Evolutionary conservation across 2,329 filamentous ascomycete genomes (phyloP).

Genomic region (Metarhizium guizhouense): DNA sequence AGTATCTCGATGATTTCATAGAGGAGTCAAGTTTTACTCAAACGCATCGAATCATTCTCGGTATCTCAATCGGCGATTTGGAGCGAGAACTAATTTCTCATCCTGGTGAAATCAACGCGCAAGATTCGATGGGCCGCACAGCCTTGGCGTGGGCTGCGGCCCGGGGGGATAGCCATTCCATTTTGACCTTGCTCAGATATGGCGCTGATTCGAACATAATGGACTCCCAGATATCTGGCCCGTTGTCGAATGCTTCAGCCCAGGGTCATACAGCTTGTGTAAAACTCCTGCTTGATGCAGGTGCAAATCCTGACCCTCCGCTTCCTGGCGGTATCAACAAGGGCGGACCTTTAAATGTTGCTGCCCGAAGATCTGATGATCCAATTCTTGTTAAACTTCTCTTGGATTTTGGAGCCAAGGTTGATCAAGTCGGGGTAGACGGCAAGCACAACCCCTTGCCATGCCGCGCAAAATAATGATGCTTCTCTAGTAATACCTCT

Average conservation of each 20-base stretch:
- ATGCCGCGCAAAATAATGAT: conserved; percentile 21
- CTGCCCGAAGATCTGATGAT: conserved; percentile 20
- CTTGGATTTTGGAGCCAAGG: conserved; percentile 23
- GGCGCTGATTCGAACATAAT: conserved; percentile 13
- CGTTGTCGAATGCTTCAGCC: conserved; percentile 13
- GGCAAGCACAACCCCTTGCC: conserved; percentile 21
- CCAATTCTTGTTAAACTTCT: conserved; percentile 17
- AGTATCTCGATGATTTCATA: conserved; percentile 12
- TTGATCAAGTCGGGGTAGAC: conserved; percentile 22
- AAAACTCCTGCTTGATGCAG: conserved; percentile 12
- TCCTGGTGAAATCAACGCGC: conserved; percentile 7
- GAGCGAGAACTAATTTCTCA: conserved; percentile 8
- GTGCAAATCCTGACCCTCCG: conserved; percentile 15
- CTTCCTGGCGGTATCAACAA: conserved; percentile 16
- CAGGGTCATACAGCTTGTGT: conserved; percentile 11
- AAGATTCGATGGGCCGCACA: conserved; percentile 13
- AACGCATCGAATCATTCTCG: conserved; percentile 12
- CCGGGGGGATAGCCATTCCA: conserved; percentile 6
- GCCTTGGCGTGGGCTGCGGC: conserved; percentile 14
- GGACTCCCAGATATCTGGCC: conserved; percentile 13
- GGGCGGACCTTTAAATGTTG: conserved; percentile 21
- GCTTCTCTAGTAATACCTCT: conserved; percentile 21
- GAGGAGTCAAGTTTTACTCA: conserved; percentile 10
- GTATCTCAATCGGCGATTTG: conserved; percentile 6
- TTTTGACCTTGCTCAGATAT: conserved; percentile 9